phyloP scores from a whole-genome alignment of 1,284 basidiomycete species.

The Fomitopsis schrenkii region DNA sequence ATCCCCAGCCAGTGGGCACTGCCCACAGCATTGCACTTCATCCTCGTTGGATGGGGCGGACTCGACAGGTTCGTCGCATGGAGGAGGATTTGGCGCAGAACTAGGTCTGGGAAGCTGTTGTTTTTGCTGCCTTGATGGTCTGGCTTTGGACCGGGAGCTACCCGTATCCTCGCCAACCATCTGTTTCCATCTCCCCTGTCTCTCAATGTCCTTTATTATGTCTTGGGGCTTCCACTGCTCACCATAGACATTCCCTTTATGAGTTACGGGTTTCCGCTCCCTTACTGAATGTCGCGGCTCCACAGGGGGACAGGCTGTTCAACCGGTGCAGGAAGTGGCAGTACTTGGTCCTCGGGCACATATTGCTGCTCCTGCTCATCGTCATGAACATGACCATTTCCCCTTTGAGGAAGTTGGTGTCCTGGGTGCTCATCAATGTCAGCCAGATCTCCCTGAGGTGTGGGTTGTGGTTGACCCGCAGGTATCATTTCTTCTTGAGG shows the following conservation, averaged over 20 bases:
- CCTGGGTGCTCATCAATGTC: no score
- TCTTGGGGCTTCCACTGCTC: slow-evolving; percentile 3
- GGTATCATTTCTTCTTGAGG: no score
- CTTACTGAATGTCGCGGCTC: not conserved
- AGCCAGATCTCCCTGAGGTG: no score
- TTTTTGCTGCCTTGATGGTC: not conserved
- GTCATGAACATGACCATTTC: slow-evolving; percentile 1
- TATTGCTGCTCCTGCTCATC: not conserved
- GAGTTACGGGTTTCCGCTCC: slow-evolving; percentile 2
- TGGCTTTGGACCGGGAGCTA: slow-evolving; percentile 1
- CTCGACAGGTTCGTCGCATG: not conserved
- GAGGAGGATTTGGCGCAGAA: not conserved
- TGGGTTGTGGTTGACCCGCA: no score
- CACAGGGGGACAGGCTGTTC: not conserved
- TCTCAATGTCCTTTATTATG: slow-evolving; percentile 6
- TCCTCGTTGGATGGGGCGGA: not conserved
- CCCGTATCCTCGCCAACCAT: not conserved
- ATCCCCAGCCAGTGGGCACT: no score
- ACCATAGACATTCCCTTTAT: slow-evolving; percentile 7
- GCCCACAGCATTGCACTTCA: no score
- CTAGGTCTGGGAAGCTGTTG: slow-evolving; percentile 3
- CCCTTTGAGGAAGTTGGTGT: not conserved
- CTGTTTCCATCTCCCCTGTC: slow-evolving; percentile 6
- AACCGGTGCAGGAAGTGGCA: not conserved
- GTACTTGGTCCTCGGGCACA: not conserved